Evolutionary conservation across 192 early-diverging fungal genomes (phyloP).

Genomic region (Coemansia umbellata): DNA sequence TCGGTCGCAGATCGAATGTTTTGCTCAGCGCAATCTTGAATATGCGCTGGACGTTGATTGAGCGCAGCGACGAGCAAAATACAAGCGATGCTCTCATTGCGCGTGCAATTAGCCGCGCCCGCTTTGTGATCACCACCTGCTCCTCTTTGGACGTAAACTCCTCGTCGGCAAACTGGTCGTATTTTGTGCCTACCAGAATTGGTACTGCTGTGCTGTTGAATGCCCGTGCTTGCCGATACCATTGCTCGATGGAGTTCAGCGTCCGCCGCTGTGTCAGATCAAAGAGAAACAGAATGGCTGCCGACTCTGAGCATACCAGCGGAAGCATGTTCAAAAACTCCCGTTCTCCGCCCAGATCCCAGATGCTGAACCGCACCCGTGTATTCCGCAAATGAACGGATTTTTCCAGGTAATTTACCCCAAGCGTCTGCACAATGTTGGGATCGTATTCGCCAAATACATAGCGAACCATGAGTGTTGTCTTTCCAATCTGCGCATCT

Average conservation of each 20-base stretch:
- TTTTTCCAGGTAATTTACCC: conserved; percentile 97
- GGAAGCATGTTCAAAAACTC: conserved; percentile 98
- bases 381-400: conserved; percentile 85
- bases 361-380: conserved; percentile 94
- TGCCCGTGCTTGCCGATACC: conserved; percentile 93
- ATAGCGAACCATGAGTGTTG: conserved; percentile 96
- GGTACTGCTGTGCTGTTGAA: conserved; percentile 96
- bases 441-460: conserved; percentile 93
- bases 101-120: conserved; percentile 82
- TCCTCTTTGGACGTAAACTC: conserved; percentile 70
- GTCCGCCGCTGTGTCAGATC: conserved; percentile 89
- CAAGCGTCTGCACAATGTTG: conserved; percentile 93
- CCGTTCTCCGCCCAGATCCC: conserved; percentile 94
- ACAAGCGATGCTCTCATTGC: conserved; percentile 96
- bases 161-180: conserved; percentile 80
- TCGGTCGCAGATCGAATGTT: conserved; percentile 91
- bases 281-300: conserved; percentile 95
- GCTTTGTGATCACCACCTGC: conserved; percentile 89
- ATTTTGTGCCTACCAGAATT: conserved; percentile 94
- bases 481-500: conserved; percentile 95
- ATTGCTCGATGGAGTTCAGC: conserved; percentile 90
- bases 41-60: conserved; percentile 96
- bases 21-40: conserved; percentile 95
- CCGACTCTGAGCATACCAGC: conserved; percentile 93
- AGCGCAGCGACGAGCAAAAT: conserved; percentile 89